phyloP scores from a whole-genome alignment of 2,329 filamentous ascomycete species.

The Fusarium agapanthi region DNA sequence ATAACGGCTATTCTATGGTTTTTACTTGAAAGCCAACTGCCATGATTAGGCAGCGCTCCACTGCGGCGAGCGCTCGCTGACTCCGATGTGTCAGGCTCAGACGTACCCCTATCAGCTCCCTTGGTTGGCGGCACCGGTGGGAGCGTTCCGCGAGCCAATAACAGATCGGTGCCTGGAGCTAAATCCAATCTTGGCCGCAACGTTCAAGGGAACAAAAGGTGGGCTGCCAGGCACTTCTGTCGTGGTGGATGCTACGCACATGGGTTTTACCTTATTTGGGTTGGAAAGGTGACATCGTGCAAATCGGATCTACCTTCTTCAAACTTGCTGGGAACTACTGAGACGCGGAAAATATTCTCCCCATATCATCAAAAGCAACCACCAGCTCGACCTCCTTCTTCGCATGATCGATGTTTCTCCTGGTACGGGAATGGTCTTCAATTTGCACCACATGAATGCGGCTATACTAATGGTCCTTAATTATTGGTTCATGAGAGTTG shows the following conservation, averaged over 20 bases:
- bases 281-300: constrained; percentile 39
- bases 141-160: constrained; percentile 52
- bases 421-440: neutral
- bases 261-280: constrained; percentile 18
- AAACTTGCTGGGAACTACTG: constrained; percentile 19
- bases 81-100: constrained; percentile 8
- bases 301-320: constrained; percentile 39
- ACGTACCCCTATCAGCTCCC: constrained; percentile 19
- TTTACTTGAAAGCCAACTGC: neutral
- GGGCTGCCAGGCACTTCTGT: constrained; percentile 12
- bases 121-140: constrained; percentile 18
- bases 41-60: constrained; percentile 9
- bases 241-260: constrained; percentile 13
- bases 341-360: constrained; percentile 29
- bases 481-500: neutral
- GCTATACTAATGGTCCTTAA: neutral
- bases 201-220: constrained; percentile 22
- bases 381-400: constrained; percentile 7
- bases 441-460: neutral
- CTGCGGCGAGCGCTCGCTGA: constrained; percentile 19
- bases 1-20: neutral
- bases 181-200: constrained; percentile 32
- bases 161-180: constrained; percentile 51
- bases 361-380: constrained; percentile 15
- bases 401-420: neutral